These are phyloP conservation scores for Paxillus involutus DNA, from an alignment of 768 basidiomycete genomes.

Conservation along the genomic window DNA sequence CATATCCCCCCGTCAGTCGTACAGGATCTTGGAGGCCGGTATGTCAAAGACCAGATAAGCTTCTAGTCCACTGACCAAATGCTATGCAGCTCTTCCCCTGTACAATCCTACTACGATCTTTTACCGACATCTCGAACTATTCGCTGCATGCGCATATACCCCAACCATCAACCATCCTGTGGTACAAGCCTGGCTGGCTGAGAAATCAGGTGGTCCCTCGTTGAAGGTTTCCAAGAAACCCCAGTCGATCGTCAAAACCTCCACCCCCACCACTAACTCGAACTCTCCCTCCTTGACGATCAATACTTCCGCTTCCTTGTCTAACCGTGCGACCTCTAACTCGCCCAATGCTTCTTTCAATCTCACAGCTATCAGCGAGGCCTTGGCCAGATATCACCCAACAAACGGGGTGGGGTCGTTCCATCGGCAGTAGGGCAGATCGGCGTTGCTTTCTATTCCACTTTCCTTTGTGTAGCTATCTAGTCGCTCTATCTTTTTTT, in stretches of 20 bases:
- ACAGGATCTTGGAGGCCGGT: conserved; percentile 44
- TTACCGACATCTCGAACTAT: conserved; percentile 46
- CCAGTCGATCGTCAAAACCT: conserved; percentile 1
- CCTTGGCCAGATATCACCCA: conserved; percentile 26
- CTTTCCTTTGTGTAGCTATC: conserved; percentile 3
- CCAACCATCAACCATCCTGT: conserved; percentile 42
- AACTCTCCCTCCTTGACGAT: conserved; percentile 11
- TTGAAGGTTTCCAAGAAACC: conserved; percentile 13
- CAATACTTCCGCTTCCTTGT: conserved; percentile 7
- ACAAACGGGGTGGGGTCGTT: conserved; percentile 9
- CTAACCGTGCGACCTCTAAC: conserved; percentile 3
- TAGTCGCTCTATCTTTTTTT: background rate
- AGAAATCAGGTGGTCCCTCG: conserved; percentile 21
- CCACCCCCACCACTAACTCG: background rate
- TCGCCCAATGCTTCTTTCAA: conserved; percentile 22
- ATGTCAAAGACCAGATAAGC: conserved; percentile 1
- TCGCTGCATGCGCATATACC: conserved; percentile 39
- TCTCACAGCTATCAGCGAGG: conserved; percentile 22
- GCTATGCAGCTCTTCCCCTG: conserved; percentile 46
- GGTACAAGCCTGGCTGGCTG: conserved; percentile 38
- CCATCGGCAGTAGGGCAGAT: background rate
- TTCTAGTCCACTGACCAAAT: background rate
- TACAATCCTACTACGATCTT: conserved; percentile 51
- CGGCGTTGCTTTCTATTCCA: background rate
- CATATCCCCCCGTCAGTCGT: conserved; percentile 40